Conservation (phyloP, 2,329 filamentous ascomycete species). For the Leptoxyphium fumago region DNA sequence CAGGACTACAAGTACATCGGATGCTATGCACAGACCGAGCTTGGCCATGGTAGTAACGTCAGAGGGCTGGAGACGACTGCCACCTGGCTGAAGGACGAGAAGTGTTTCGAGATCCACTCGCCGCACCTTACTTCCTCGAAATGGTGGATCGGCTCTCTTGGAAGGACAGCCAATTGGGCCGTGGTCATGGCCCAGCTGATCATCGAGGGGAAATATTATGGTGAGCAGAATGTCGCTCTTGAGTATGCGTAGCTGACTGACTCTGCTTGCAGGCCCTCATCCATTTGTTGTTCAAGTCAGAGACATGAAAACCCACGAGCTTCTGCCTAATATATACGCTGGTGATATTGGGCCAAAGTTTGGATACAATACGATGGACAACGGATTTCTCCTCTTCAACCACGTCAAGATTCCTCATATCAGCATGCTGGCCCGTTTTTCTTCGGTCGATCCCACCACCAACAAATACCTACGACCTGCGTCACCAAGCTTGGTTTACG, state of each 20-base stretch:
- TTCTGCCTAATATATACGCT: conserved; percentile 54
- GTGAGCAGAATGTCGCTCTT: conserved; percentile 16
- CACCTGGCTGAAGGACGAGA: conserved; percentile 57
- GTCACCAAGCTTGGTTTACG: conserved; percentile 55
- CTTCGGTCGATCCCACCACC: conserved; percentile 51
- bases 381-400: conserved; percentile 66
- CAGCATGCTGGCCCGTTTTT: conserved; percentile 60
- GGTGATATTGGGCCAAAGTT: conserved; percentile 66
- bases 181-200: conserved; percentile 67
- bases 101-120: conserved; percentile 61
- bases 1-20: conserved; percentile 58
- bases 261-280: conserved; percentile 35
- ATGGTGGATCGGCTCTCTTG: conserved; percentile 74
- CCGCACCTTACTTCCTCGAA: conserved; percentile 62
- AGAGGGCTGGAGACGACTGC: conserved; percentile 57
- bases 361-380: conserved; percentile 52
- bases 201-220: conserved; percentile 51
- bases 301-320: conserved; percentile 53
- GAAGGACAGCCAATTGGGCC: conserved; percentile 60
- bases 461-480: conserved; percentile 53
- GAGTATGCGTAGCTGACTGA: neutral
- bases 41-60: conserved; percentile 67
- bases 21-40: conserved; percentile 68
- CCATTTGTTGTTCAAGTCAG: conserved; percentile 66
- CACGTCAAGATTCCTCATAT: conserved; percentile 59